Conservation (phyloP, 768 basidiomycete species). For the Kwoniella heveanensis region DNA sequence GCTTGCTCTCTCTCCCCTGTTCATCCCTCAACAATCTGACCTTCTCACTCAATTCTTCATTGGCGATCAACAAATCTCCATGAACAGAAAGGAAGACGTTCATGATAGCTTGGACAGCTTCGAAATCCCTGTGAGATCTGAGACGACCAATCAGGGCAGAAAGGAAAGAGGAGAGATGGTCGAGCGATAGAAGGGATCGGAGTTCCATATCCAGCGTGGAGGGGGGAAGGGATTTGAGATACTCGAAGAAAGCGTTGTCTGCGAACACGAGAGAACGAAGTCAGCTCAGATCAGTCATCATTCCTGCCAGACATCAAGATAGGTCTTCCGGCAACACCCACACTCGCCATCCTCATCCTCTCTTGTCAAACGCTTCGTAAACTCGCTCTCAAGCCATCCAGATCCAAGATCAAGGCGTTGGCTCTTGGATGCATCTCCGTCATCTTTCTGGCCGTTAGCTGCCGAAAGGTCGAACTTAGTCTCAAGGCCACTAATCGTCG, state of each 20-base stretch:
- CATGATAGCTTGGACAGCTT: slow-evolving; percentile 87
- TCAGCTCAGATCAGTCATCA: background rate
- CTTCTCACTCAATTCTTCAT: slow-evolving; percentile 65
- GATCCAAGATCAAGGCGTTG: slow-evolving; percentile 41
- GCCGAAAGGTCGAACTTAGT: slow-evolving; percentile 68
- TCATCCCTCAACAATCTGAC: slow-evolving; percentile 66
- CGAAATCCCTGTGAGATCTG: slow-evolving; percentile 81
- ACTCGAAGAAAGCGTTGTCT: slow-evolving; percentile 82
- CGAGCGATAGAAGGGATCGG: slow-evolving; percentile 70
- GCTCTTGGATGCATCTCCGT: slow-evolving; percentile 48
- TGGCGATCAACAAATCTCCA: slow-evolving; percentile 72
- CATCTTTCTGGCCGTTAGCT: slow-evolving; percentile 12
- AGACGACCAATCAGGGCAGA: slow-evolving; percentile 73
- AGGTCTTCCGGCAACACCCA: slow-evolving; percentile 64
- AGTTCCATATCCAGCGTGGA: slow-evolving; percentile 89
- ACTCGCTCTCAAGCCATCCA: slow-evolving; percentile 61
- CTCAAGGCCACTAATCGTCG: slow-evolving; percentile 84
- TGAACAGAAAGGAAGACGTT: slow-evolving; percentile 82
- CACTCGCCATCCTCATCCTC: slow-evolving; percentile 68
- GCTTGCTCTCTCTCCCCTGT: slow-evolving; percentile 75
- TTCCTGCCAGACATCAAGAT: too few relatives aligned
- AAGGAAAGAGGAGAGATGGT: slow-evolving; percentile 70
- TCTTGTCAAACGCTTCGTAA: slow-evolving; percentile 66
- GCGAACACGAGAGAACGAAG: slow-evolving; percentile 2
- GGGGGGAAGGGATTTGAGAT: slow-evolving; percentile 82